Evolutionary conservation across 805 yeast genomes (phyloP).

Genomic region (Wickerhamomyces canadensis): DNA sequence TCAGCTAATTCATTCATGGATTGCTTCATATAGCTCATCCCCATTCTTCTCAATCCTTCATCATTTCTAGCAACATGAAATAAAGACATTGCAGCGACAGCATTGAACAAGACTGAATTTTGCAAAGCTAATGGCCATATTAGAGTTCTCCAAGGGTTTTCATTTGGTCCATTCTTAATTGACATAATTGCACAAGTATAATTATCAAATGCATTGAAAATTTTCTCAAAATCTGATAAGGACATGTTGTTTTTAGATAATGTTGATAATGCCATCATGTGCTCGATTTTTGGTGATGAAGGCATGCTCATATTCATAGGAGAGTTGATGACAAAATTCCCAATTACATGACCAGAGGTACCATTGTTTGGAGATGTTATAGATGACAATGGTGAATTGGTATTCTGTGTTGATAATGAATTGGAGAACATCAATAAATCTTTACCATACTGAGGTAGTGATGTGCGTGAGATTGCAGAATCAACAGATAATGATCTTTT

Average conservation of each 20-base stretch:
- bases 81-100: conserved; percentile 61
- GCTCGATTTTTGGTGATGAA: conserved; percentile 2
- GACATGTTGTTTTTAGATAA: conserved; percentile 1
- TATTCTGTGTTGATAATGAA: conserved; percentile 2
- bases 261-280: neutral
- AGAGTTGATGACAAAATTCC: neutral
- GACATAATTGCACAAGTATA: conserved; percentile 52
- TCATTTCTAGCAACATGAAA: conserved; percentile 51
- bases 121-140: conserved; percentile 52
- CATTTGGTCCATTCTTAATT: conserved; percentile 56
- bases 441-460: conserved; percentile 20
- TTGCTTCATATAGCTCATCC: conserved; percentile 51
- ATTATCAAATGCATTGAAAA: conserved; percentile 34
- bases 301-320: neutral
- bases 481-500: conserved; percentile 16
- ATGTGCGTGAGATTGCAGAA: conserved; percentile 12
- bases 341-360: neutral
- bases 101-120: conserved; percentile 53
- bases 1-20: conserved; percentile 55
- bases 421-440: conserved; percentile 16
- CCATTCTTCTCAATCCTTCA: conserved; percentile 39
- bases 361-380: too few species aligned
- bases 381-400: neutral
- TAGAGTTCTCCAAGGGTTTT: conserved; percentile 62
- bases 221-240: conserved; percentile 14